These are phyloP conservation scores for Sugiyamaella mastotermitis DNA, from an alignment of 805 yeast species.

Conservation along the genomic window DNA sequence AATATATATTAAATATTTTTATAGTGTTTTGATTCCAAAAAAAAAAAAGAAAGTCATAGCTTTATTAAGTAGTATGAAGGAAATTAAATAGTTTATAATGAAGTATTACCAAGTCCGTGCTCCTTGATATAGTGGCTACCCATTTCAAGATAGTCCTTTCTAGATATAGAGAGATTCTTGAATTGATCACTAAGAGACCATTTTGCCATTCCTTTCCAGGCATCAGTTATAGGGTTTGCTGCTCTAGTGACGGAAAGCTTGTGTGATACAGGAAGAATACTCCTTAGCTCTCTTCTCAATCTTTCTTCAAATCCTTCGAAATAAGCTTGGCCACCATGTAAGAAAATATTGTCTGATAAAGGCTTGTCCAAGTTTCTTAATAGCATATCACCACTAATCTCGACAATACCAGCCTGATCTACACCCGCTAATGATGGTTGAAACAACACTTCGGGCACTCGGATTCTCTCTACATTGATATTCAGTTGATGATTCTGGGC, in stretches of 20 bases:
- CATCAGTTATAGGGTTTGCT: conserved; percentile 62
- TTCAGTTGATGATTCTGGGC: conserved; percentile 88
- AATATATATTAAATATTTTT: too few relatives aligned
- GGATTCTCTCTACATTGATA: conserved; percentile 80
- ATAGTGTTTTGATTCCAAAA: not conserved
- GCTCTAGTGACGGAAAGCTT: conserved; percentile 59
- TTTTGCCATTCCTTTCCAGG: conserved; percentile 92
- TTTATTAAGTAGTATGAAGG: not conserved
- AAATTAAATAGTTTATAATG: too few relatives aligned
- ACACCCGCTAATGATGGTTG: conserved; percentile 92
- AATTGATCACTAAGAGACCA: conserved; percentile 55
- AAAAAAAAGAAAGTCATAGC: not conserved
- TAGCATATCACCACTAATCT: conserved; percentile 63
- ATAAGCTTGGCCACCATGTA: conserved; percentile 80
- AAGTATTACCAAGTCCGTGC: conserved; percentile 65
- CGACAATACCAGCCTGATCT: conserved; percentile 92
- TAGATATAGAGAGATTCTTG: conserved; percentile 47
- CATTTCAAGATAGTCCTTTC: conserved; percentile 74
- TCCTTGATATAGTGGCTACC: conserved; percentile 88
- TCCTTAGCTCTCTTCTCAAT: conserved; percentile 59
- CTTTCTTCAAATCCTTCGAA: conserved; percentile 64
- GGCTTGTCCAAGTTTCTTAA: conserved; percentile 46
- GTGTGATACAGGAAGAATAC: conserved; percentile 64
- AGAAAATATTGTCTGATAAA: conserved; percentile 53
- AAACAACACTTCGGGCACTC: conserved; percentile 87